These are phyloP conservation scores for Petasospora fabianii DNA, from an alignment of 1,139 yeast genomes.

Conservation along the genomic window DNA sequence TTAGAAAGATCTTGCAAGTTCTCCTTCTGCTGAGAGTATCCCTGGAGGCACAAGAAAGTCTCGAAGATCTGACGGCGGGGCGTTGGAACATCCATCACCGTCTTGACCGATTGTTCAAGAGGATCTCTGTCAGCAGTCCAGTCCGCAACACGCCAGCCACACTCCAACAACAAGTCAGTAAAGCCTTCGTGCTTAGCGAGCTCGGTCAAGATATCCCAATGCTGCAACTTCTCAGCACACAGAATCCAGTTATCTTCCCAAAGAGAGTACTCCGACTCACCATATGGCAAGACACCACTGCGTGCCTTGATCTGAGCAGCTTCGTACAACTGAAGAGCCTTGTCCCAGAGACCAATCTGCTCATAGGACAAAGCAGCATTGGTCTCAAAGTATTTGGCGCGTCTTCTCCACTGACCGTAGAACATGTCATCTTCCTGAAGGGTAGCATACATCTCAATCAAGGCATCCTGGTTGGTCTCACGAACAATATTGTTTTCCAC, in stretches of 20 bases:
- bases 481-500: constrained; percentile 70
- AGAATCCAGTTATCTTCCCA: constrained; percentile 99
- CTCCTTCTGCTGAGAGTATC: constrained; percentile 87
- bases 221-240: constrained; percentile 95
- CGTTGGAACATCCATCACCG: constrained; percentile 98
- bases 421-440: constrained; percentile 95
- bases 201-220: constrained; percentile 97
- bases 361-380: constrained; percentile 91
- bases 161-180: constrained; percentile 86
- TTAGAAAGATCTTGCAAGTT: constrained; percentile 76
- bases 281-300: constrained; percentile 91
- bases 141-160: constrained; percentile 99
- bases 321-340: constrained; percentile 91
- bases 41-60: constrained; percentile 88
- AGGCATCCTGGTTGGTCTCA: constrained; percentile 87
- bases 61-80: constrained; percentile 95
- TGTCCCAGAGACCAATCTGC: constrained; percentile 93
- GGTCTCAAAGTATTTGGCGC: constrained; percentile 92
- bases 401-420: constrained; percentile 94
- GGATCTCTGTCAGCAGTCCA: constrained; percentile 97
- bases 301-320: constrained; percentile 97
- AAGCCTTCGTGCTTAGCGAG: constrained; percentile 97
- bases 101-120: constrained; percentile 87
- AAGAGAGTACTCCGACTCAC: constrained; percentile 89
- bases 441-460: constrained; percentile 83